Evolutionary conservation across 306 rosid genomes (phyloP), one percentile per base, ranked within the genome.

Genomic region (Acacia crassicarpa): DNA sequence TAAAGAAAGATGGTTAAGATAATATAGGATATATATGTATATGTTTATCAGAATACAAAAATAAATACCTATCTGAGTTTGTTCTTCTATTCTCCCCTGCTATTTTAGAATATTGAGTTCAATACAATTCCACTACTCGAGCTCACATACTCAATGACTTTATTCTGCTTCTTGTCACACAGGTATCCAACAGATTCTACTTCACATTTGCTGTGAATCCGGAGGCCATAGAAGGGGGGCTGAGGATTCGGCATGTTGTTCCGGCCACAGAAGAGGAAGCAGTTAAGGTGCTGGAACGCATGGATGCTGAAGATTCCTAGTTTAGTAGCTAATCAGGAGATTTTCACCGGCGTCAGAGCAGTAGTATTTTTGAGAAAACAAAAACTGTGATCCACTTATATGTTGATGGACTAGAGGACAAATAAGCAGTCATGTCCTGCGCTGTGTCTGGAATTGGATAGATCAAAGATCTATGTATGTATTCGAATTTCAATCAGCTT

Each of bases 161-260:
- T 23, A 48, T 20, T 74, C 63, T 40, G 75, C 27, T 74, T 67
- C 66, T 76, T 48, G 72, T 66, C 53, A 65, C 49, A 72, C 88
- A 92, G 97, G 91, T 94, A 67, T 94, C 98, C 79, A 94, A 94
- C 85, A 92, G 90, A 86, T 92, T 94, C 87, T 94, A 94, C 89
- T 84, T 94, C 86, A 91, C 98, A 13, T 94, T 92, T 84, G 85
- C 91, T 44, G 89, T 87, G 67, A 83, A 59, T 61, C 87, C 90
- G 2, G 92, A 83, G 78, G 89, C 91, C 67, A 56, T 86, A 58
- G 87, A 80, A 77, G 87, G 85, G 71, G 95, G 98, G 11, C 70
- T 86, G 80, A 90, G 80, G 74, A 81, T 92, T 80, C 83, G 94
- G 66, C 85, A 82, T 41, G 98, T 92, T 32, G 97, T 94, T 83